Percentiles rank a stretch among this genome's conserved stretches.
Conservation (phyloP, 2,329 filamentous ascomycete genomes). For the Trichoderma koningii region DNA sequence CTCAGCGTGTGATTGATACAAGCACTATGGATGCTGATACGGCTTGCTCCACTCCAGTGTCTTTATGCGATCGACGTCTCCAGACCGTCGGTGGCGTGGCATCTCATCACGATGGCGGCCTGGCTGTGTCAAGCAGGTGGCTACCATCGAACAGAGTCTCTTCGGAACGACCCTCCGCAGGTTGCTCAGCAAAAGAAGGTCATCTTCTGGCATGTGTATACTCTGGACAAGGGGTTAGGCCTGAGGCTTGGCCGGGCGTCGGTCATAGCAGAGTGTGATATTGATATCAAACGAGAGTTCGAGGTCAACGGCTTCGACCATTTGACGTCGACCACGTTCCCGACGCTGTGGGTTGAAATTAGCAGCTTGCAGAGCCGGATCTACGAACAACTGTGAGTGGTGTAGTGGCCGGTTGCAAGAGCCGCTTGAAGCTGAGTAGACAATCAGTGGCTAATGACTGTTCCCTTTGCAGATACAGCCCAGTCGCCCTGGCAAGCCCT, state of each 20-base stretch:
- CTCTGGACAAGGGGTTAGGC: slow-evolving; percentile 59
- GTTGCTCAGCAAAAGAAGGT: slow-evolving; percentile 43
- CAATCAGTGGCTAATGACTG: not conserved
- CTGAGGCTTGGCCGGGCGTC: slow-evolving; percentile 61
- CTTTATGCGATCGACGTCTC: slow-evolving; percentile 64
- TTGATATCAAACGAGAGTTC: slow-evolving; percentile 51
- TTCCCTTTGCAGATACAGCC: slow-evolving; percentile 49
- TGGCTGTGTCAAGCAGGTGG: slow-evolving; percentile 64
- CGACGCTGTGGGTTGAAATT: slow-evolving; percentile 57
- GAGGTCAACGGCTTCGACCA: slow-evolving; percentile 47
- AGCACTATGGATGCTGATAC: not conserved
- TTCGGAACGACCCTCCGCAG: slow-evolving; percentile 40
- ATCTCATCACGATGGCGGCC: slow-evolving; percentile 60
- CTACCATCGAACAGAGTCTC: slow-evolving; percentile 53
- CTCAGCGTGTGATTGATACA: not conserved
- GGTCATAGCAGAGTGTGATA: slow-evolving; percentile 61
- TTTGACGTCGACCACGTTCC: slow-evolving; percentile 42
- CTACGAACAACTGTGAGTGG: slow-evolving; percentile 52
- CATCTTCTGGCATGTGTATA: slow-evolving; percentile 57
- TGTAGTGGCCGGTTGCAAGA: not conserved
- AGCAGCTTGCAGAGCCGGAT: slow-evolving; percentile 60
- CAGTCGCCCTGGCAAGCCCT: slow-evolving; percentile 46
- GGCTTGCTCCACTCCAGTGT: slow-evolving; percentile 44
- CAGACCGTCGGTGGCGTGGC: slow-evolving; percentile 64
- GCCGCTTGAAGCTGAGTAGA: not conserved